Percentiles rank a stretch among this genome's conserved stretches.
Conservation (phyloP, 352 stramenopile species). For the Phytophthora pini region DNA sequence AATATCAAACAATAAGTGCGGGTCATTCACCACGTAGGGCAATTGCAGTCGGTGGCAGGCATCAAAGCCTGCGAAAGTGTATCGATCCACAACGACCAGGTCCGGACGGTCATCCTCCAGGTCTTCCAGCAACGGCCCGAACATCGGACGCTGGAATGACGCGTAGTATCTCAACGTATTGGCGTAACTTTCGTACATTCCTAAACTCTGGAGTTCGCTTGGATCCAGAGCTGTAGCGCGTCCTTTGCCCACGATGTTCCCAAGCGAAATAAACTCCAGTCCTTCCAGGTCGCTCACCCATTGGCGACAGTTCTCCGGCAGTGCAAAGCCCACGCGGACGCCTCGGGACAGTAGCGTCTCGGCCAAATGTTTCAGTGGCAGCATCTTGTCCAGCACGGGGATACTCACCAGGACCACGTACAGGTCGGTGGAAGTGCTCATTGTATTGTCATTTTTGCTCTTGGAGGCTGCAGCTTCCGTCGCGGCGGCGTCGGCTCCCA, state of each 20-base stretch:
- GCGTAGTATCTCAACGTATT: conserved; percentile 75
- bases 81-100: conserved; percentile 80
- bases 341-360: conserved; percentile 76
- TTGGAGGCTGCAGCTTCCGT: conserved; percentile 6
- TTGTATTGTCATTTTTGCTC: conserved; percentile 14
- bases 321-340: conserved; percentile 78
- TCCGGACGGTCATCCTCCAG: conserved; percentile 71
- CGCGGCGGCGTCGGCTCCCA: conserved; percentile 18
- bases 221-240: conserved; percentile 33
- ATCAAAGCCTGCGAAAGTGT: conserved; percentile 85
- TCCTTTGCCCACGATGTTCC: conserved; percentile 59
- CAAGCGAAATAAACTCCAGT: conserved; percentile 84
- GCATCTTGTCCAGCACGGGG: conserved; percentile 82
- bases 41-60: conserved; percentile 63
- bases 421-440: conserved; percentile 35
- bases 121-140: conserved; percentile 57
- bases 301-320: conserved; percentile 83
- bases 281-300: conserved; percentile 79
- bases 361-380: conserved; percentile 82
- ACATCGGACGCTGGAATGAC: conserved; percentile 85
- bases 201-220: conserved; percentile 40
- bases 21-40: conserved; percentile 85
- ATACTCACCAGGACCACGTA: conserved; percentile 89
- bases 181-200: conserved; percentile 75
- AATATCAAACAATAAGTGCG: conserved; percentile 85